Base-by-base conservation (phyloP, 169 alveolate genomes). In the Plasmodium gallinaceum region DNA sequence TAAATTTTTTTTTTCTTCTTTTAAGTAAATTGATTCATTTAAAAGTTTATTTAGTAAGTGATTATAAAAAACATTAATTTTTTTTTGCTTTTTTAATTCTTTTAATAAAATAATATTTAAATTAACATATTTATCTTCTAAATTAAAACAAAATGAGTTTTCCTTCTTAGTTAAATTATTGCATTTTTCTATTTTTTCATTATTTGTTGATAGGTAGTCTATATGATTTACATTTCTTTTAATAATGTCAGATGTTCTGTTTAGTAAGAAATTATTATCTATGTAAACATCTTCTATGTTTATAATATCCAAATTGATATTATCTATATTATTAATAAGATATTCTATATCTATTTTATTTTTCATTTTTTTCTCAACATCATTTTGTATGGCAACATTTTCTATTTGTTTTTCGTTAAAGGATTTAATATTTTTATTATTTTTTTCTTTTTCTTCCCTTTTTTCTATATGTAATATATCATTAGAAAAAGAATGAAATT, bases 61-160 rank as follows among this genome's bases (percentile, higher is more conserved):
- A 39, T 72, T 58, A 60, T 86, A 86, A 70, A 86, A 60, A 52
- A 86, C 20, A 42, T 86, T 70, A 42, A 86, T 86, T 86, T 86
- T 86, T 51, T 86, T 70, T 64, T 86, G 87, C 16, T 71, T 70
- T 52, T 37, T 69, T 39, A 86, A 65, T 58, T 70, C 92, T 48
- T 71, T 61, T 57, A 71, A 51, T 71, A 86, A 48, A 5, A 86
- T 73, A 42, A 70, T 86, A 60, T 70, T 86, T 70, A 70, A 32
- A 48, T 70, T 39, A 51, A 74, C 48, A 54, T 86, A 45, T 71
- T 86, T 60, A 58, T 86, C 68, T 43, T 66, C 72, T 72, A 26
- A 58, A 54, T 7, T 42, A 8, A 62, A 2, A 12, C 22, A 54
- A 68, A 14, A 26, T 24, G 20, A 58, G 62, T 3, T 42, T 14